phyloP scores from a whole-genome alignment of 768 basidiomycete species.

The Lentinus brumalis region DNA sequence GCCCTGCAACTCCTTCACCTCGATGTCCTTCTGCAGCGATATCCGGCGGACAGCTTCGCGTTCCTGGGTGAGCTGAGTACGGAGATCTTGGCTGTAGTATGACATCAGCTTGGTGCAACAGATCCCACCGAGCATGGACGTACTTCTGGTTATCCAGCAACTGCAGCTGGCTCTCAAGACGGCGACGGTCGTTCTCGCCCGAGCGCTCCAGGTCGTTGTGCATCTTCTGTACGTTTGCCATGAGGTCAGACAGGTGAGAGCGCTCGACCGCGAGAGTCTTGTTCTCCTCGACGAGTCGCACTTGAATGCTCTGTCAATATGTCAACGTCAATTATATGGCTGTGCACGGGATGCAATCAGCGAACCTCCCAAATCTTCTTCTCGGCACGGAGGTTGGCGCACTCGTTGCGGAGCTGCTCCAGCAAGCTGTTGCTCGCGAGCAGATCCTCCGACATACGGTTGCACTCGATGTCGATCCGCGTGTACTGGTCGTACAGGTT shows the following conservation, averaged over 20 bases:
- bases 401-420: conserved; percentile 83
- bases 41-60: conserved; percentile 73
- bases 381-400: conserved; percentile 87
- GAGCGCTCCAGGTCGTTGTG: conserved; percentile 85
- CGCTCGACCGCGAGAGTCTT: conserved; percentile 77
- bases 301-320: conserved; percentile 64
- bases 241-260: conserved; percentile 82
- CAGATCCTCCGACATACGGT: conserved; percentile 68
- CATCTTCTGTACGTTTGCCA: conserved; percentile 89
- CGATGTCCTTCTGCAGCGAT: conserved; percentile 80
- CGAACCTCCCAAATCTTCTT: conserved; percentile 94
- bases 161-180: conserved; percentile 79
- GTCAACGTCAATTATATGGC: not conserved
- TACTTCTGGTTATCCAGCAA: conserved; percentile 80
- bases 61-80: conserved; percentile 69
- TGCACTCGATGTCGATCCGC: conserved; percentile 73
- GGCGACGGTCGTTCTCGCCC: conserved; percentile 77
- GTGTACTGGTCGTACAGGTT: conserved; percentile 75
- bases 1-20: conserved; percentile 71
- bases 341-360: not conserved
- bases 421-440: conserved; percentile 56
- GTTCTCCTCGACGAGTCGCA: conserved; percentile 84
- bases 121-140: conserved; percentile 26
- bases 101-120: not conserved
- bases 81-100: conserved; percentile 66